Evolutionary conservation across 768 basidiomycete species (phyloP).

Genomic region (Kondoa subrosea): DNA sequence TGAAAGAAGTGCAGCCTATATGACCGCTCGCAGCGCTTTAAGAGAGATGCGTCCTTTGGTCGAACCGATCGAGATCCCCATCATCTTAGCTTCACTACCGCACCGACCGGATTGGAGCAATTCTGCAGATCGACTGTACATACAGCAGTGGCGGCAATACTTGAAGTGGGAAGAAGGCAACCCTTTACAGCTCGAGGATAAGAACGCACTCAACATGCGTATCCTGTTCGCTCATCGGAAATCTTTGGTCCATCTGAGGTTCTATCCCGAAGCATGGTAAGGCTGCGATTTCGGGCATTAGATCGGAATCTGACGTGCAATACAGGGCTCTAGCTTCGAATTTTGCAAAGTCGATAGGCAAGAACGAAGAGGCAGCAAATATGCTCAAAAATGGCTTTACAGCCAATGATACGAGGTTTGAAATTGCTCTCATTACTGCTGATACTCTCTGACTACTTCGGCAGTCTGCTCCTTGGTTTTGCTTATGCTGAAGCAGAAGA

Average conservation of each 20-base stretch:
- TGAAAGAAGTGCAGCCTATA: constrained; percentile 79
- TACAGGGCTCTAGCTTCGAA: constrained; percentile 79
- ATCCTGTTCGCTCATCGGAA: constrained; percentile 72
- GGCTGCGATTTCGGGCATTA: constrained; percentile 19
- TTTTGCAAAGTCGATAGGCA: constrained; percentile 59
- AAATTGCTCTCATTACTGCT: too few species aligned
- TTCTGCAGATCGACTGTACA: constrained; percentile 50
- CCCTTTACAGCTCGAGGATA: constrained; percentile 79
- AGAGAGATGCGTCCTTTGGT: constrained; percentile 57
- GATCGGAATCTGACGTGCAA: not conserved
- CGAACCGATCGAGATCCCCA: constrained; percentile 36
- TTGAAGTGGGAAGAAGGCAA: constrained; percentile 91
- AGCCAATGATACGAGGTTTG: constrained; percentile 74
- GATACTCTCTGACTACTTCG: too few species aligned
- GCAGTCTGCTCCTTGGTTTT: constrained; percentile 75
- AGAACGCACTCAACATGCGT: constrained; percentile 46
- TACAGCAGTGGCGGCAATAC: constrained; percentile 80
- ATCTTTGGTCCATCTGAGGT: constrained; percentile 78
- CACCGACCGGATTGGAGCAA: constrained; percentile 59
- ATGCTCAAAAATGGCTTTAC: constrained; percentile 69
- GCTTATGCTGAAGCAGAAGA: constrained; percentile 64
- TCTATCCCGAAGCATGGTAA: constrained; percentile 86
- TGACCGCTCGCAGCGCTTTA: constrained; percentile 81
- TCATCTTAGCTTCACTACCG: constrained; percentile 42
- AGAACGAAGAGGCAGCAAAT: constrained; percentile 62